Percentiles rank a stretch among this genome's conserved stretches.
phyloP scores from a whole-genome alignment of 352 stramenopile species.

The Phytophthora ohioensis region DNA sequence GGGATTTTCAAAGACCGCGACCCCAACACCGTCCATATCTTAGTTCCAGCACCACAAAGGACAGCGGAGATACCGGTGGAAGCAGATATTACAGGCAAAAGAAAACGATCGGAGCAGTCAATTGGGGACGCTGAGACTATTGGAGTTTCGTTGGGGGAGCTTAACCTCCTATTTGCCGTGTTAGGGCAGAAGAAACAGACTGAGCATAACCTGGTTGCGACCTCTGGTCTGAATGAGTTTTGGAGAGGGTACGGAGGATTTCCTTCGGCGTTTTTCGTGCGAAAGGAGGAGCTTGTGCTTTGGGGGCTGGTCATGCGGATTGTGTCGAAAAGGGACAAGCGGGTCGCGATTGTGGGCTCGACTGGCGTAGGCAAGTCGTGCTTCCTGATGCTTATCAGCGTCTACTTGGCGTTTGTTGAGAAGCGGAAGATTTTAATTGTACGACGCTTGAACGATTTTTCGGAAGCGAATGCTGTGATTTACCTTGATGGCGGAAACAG shows the following conservation, averaged over 20 bases:
- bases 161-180: conserved; percentile 23
- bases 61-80: conserved; percentile 10
- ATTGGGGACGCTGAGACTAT: conserved; percentile 17
- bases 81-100: conserved; percentile 29
- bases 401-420: conserved; percentile 36
- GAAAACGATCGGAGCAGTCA: conserved; percentile 28
- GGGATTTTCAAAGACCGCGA: conserved; percentile 22
- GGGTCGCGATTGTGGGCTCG: conserved; percentile 34
- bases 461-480: conserved; percentile 22
- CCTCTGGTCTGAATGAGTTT: conserved; percentile 22
- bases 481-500: conserved; percentile 27
- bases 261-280: conserved; percentile 35
- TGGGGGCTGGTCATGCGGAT: conserved; percentile 31
- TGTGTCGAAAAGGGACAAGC: conserved; percentile 26
- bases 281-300: conserved; percentile 32
- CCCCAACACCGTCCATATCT: conserved; percentile 23
- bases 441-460: conserved; percentile 24
- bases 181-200: conserved; percentile 14
- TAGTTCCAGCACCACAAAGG: conserved; percentile 23
- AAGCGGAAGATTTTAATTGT: conserved; percentile 36
- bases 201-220: conserved; percentile 13
- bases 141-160: conserved; percentile 12
- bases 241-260: conserved; percentile 32
- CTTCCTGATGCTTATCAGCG: conserved; percentile 27
- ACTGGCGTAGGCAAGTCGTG: conserved; percentile 41